A percentile compares a stretch with the other conserved stretches of the same genome.
phyloP scores from a whole-genome alignment of 805 yeast species.

The Kazachstania kunashirensis region DNA sequence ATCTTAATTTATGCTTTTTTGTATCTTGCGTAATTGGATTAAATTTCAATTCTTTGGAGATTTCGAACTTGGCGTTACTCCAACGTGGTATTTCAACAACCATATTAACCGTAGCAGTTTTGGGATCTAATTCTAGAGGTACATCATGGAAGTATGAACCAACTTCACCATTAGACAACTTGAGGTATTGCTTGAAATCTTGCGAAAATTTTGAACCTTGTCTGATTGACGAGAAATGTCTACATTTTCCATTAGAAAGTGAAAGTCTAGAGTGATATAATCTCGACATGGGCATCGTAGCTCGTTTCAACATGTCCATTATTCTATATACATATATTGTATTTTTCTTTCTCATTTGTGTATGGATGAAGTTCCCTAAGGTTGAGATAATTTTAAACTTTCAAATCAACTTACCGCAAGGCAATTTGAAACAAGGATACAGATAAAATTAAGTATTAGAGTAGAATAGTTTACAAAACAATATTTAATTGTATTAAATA shows the following conservation, averaged over 20 bases:
- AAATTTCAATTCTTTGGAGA: constrained; percentile 43
- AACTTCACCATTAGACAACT: constrained; percentile 34
- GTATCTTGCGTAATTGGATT: constrained; percentile 79
- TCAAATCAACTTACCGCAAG: too few species aligned
- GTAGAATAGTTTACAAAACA: too few species aligned
- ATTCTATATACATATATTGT: too few species aligned
- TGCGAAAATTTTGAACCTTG: constrained; percentile 34
- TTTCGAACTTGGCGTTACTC: constrained; percentile 79
- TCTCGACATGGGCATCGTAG: neutral
- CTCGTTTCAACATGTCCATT: neutral
- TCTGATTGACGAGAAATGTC: constrained; percentile 9
- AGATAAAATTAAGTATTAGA: too few species aligned
- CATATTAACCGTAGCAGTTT: constrained; percentile 47
- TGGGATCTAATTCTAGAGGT: constrained; percentile 38
- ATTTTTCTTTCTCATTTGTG: too few species aligned
- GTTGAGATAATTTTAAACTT: too few species aligned
- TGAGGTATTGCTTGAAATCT: constrained; percentile 37
- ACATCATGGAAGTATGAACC: constrained; percentile 68
- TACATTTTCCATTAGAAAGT: neutral
- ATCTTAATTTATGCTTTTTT: constrained; percentile 60
- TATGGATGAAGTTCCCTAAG: too few species aligned
- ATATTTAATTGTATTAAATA: too few species aligned
- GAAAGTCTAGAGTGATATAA: neutral
- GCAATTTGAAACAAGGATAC: too few species aligned
- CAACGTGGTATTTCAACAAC: constrained; percentile 73